Base-by-base conservation (phyloP, 768 basidiomycete species). In the Rhodotorula graminis region DNA sequence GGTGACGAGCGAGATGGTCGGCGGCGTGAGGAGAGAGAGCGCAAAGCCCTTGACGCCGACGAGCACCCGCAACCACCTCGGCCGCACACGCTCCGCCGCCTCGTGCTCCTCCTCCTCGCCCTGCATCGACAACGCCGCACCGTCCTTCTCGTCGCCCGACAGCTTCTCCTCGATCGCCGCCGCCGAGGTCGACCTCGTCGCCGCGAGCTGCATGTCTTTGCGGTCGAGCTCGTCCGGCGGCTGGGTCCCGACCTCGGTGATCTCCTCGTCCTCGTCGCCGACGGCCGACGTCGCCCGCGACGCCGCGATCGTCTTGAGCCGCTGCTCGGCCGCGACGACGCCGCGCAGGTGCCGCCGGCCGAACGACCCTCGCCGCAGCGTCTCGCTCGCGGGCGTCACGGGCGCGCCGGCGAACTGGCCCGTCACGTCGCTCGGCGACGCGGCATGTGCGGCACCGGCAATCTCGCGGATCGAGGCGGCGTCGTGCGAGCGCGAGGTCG, bases 1-100 rank as follows among this genome's bases (percentile, higher is more conserved):
- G 33, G 84, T 27, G 67, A 87, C 77, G 65, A 90, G 87, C 11
- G 86, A 80, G 21, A 88, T 76, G 0, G 88, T 87, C 2, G 83
- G 79, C 0, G 88, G 87, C 2, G 65, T 66, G 4, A 57, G 33
- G 15, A 60, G 57, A 11, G 57, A 49, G 8, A 59, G 65, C 12
- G 25, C 31, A 47, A 66, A 66, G 18, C 29, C 58, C 49, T 60
- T 59, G 58, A 66, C 11, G 57, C 47, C 42, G 33, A 50, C 3
- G 25, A 66, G 40, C 8, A 57, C 29, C 31, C 55, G 23, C 50
- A 8, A 12, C 37, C 49, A 31, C 15, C 15, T 14, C 25, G 29
- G 4, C 1, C 64, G 16, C 18, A n/a, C 19, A 10, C 16, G 42
- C 42, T n/a, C 25, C 44, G 2, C 29, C 18, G 19, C 55, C 14